Base-by-base conservation (phyloP, 768 basidiomycete species). In the Cystofilobasidium capitatum region DNA sequence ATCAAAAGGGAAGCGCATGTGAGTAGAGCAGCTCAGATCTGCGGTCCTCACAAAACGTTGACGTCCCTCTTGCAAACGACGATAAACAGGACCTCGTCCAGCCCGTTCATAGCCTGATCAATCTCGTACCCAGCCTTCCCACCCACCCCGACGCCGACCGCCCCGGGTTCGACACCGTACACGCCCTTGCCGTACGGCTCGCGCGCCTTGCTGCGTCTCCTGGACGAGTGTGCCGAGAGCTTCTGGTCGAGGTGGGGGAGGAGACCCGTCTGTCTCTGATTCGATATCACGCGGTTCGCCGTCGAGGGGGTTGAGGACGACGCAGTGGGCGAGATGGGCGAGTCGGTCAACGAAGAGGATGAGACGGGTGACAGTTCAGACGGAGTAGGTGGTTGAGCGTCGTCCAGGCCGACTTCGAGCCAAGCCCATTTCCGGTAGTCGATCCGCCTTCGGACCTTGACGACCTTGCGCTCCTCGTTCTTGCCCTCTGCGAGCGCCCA, bases 31-130 rank as follows among this genome's bases (percentile, higher is more conserved):
- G 65, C 58, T 66, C 0, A 7, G 49, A 20, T 37, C 20, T 24
- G 20, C 36, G 58, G 24, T 35, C n/a, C 33, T 64, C 59, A 73
- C 40, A 73, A 40, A 42, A 33, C 10, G 39, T 62, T 64, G 40
- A 66, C 47, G 22, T 49, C 47, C n/a, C 47, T 22, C 14, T 26
- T 24, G 47, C 47, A 49, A 26, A 49, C 47, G 47, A 49, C 47
- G 24, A 49, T 9, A 24, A 49, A 49, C 47, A 49, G 47, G 22
- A 24, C 47, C 10, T 20, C 40, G 10, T 42, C 40, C 10, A 10
- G 40, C 40, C 40, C 40, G 4, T 26, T 22, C 47, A 4, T 49
- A 26, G 22, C 47, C 47, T 10, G 47, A 4, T 10, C 13, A 3
- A 9, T 3, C 47, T 26, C 10, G 4, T n/a, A 10, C 22, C 13